phyloP scores from a whole-genome alignment of 805 yeast genomes.

The Metschnikowia borealis region DNA sequence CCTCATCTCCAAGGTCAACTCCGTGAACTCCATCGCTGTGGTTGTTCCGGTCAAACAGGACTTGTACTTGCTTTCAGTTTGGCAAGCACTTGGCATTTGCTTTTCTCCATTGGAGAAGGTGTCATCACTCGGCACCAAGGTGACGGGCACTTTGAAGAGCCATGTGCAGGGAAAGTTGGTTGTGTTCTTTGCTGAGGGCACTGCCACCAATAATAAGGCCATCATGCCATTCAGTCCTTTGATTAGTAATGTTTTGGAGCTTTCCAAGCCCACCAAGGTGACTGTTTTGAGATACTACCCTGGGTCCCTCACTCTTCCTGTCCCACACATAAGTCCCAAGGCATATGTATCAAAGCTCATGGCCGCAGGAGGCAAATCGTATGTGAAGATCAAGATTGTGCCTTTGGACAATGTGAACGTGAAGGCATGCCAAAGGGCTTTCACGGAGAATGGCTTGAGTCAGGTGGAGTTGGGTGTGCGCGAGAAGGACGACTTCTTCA shows the following conservation, averaged over 20 bases:
- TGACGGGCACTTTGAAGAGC: slow-evolving; percentile 18
- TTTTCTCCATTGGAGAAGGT: slow-evolving; percentile 18
- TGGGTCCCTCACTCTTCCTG: slow-evolving; percentile 31
- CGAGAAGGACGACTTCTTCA: slow-evolving; percentile 29
- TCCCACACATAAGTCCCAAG: slow-evolving; percentile 24
- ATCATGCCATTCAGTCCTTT: slow-evolving; percentile 51
- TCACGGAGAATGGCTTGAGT: slow-evolving; percentile 31
- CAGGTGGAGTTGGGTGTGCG: slow-evolving; percentile 27
- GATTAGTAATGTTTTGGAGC: slow-evolving; percentile 1
- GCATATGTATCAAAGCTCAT: slow-evolving; percentile 24
- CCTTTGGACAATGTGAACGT: slow-evolving; percentile 18
- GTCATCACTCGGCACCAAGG: slow-evolving; percentile 8
- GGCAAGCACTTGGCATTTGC: slow-evolving; percentile 23
- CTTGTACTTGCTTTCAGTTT: slow-evolving; percentile 23
- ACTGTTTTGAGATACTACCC: slow-evolving; percentile 40
- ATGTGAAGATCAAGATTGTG: slow-evolving; percentile 28
- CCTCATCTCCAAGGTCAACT: slow-evolving; percentile 22
- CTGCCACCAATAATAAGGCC: slow-evolving; percentile 79
- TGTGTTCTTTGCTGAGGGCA: slow-evolving; percentile 72
- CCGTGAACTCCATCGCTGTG: slow-evolving; percentile 24
- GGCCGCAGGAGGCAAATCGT: slow-evolving; percentile 20
- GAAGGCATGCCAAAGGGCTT: slow-evolving; percentile 22
- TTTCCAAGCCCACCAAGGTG: slow-evolving; percentile 23
- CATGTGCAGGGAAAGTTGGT: slow-evolving; percentile 40
- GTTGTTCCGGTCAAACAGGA: slow-evolving; percentile 40